Base-by-base conservation (phyloP, 2,329 filamentous ascomycete species). In the Cordyceps fumosorosea region DNA sequence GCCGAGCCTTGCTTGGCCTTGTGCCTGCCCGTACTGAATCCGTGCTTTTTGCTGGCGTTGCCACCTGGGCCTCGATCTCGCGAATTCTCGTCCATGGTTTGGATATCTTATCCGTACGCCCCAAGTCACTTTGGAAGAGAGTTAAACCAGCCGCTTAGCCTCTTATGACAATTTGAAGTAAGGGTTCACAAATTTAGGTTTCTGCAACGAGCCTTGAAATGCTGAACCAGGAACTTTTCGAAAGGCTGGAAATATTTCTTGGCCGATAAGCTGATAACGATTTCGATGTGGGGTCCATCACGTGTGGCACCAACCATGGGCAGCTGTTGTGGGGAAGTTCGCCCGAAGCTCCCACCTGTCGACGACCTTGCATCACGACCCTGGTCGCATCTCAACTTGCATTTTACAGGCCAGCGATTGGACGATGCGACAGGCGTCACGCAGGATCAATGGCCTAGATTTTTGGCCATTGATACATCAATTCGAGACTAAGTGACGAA, bases 1-100 rank as follows among this genome's bases (percentile, higher is more conserved):
- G 85, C 74, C 62, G 75, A 79, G 55, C 78, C 78, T 37, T 79
- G 75, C 65, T 76, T 80, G 12, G 75, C 73, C 64, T 77, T 76
- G 68, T 75, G 72, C 67, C 76, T 81, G 60, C 67, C 64, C 63
- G 70, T 69, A 47, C 65, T 65, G 60, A 63, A 69, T 37, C 34
- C 34, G 34, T 37, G 34, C 50, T 71, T 70, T 64, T 77, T 77
- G 63, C 67, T 71, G 58, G 73, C 76, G 68, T 74, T 74, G 47
- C 48, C 26, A 20, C 51, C 37, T 24, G 37, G 42, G 40, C 62
- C 14, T 18, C 56, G 47, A 44, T 52, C 34, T 5, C 40, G 60
- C 24, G 26, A 29, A 3, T 47, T 54, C 20, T 54, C 58, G 16
- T 55, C 58, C 58, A 60, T 60, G 29, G n/a, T n/a, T 37, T 29